These are phyloP conservation scores for Sclerotinia sclerotiorum DNA, from an alignment of 2,329 filamentous ascomycete species.

Conservation along the genomic window DNA sequence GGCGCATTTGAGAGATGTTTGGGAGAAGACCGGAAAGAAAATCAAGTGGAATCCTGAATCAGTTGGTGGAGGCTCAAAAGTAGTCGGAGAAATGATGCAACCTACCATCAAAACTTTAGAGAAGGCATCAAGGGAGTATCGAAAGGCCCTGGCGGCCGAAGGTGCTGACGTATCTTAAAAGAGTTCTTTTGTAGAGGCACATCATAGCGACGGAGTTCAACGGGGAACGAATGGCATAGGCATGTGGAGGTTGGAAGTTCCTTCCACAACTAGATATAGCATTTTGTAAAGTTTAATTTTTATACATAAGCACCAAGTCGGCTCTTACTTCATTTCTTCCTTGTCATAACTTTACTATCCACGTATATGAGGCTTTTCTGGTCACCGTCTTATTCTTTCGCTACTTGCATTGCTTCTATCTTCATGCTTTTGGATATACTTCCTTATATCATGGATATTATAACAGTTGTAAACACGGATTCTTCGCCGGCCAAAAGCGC, in stretches of 20 bases:
- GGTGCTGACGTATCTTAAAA: slow-evolving; percentile 33
- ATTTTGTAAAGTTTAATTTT: slow-evolving; percentile 5
- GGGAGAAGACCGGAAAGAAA: slow-evolving; percentile 72
- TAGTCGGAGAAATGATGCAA: slow-evolving; percentile 73
- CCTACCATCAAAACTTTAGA: slow-evolving; percentile 71
- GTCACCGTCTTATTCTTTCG: slow-evolving; percentile 16
- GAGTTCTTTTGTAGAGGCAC: neutral
- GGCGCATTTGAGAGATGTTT: slow-evolving; percentile 68
- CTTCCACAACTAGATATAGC: neutral
- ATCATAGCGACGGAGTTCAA: slow-evolving; percentile 38
- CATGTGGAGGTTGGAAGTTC: slow-evolving; percentile 7
- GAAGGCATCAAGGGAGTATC: slow-evolving; percentile 69
- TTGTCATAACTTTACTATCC: neutral
- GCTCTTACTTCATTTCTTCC: neutral
- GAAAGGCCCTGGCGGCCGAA: slow-evolving; percentile 67
- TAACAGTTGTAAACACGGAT: slow-evolving; percentile 24
- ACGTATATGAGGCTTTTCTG: slow-evolving; percentile 15
- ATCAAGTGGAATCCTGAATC: slow-evolving; percentile 65
- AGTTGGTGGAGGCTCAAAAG: slow-evolving; percentile 72
- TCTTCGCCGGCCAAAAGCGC: slow-evolving; percentile 5
- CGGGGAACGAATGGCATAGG: slow-evolving; percentile 26
- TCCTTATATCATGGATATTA: slow-evolving; percentile 29
- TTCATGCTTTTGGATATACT: slow-evolving; percentile 28
- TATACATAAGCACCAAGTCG: slow-evolving; percentile 1
- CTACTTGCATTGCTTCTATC: slow-evolving; percentile 7